Evolutionary conservation across 768 basidiomycete species (phyloP).

Genomic region (Pleurotus tuoliensis): DNA sequence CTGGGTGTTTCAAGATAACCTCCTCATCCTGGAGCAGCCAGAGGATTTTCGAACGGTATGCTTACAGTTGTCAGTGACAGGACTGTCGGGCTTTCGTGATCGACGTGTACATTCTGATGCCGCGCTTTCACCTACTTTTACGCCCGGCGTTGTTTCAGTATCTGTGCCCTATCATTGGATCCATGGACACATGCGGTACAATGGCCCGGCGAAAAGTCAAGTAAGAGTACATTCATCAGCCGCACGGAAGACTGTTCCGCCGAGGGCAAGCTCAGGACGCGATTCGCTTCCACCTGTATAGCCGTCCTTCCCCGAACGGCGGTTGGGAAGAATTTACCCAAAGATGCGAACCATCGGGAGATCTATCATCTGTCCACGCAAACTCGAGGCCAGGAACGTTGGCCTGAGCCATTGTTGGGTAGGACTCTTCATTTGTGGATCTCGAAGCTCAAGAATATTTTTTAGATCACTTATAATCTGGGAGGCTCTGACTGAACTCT

Average conservation of each 20-base stretch:
- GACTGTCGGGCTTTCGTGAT: background rate
- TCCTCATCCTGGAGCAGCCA: too few species aligned
- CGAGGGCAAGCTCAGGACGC: background rate
- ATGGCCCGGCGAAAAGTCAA: background rate
- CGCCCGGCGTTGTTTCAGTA: background rate
- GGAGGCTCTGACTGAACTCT: background rate
- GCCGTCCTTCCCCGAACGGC: background rate
- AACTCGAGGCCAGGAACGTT: constrained; percentile 6
- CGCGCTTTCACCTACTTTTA: background rate
- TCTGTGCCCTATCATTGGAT: background rate
- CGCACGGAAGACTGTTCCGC: background rate
- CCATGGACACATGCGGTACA: background rate
- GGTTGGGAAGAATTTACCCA: constrained; percentile 1
- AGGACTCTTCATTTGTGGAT: background rate
- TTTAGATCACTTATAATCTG: constrained; percentile 4
- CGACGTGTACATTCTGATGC: background rate
- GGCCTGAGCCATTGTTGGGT: background rate
- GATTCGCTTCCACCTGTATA: background rate
- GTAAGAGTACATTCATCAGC: background rate
- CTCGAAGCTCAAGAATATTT: background rate
- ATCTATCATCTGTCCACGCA: background rate
- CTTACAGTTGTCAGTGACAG: background rate
- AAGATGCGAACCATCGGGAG: background rate
- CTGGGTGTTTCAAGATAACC: too few species aligned
- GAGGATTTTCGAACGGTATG: too few species aligned